phyloP scores from a whole-genome alignment of 306 rosid species.

The Corylus americana region DNA sequence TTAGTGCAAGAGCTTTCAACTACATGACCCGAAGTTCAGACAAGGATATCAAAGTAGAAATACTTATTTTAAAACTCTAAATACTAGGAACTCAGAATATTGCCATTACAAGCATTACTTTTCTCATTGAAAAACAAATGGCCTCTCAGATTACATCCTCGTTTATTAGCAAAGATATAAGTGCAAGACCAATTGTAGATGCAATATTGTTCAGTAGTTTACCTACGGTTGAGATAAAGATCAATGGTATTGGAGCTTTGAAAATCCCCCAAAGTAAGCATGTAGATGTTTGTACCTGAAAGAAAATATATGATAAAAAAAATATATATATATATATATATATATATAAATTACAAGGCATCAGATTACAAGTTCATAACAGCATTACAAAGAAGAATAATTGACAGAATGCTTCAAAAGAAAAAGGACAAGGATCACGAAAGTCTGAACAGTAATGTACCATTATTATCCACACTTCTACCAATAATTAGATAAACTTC shows the following conservation, averaged over 20 bases:
- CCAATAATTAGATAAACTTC: background rate
- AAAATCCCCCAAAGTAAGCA: conserved; percentile 85
- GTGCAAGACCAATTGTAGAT: background rate
- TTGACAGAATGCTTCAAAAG: background rate
- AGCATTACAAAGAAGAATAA: background rate
- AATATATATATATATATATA: conserved; percentile 15
- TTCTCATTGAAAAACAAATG: background rate
- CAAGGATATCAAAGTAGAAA: background rate
- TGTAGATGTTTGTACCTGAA: conserved; percentile 82
- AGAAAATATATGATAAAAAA: conserved; percentile 17
- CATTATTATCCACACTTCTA: background rate
- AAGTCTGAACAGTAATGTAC: background rate
- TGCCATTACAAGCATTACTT: background rate
- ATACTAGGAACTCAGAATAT: background rate
- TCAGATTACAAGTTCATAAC: conserved; percentile 7
- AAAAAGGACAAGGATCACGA: background rate
- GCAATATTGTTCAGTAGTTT: conserved; percentile 20
- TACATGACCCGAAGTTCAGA: background rate
- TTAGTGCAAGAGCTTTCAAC: no score
- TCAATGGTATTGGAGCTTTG: conserved; percentile 90
- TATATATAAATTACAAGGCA: background rate
- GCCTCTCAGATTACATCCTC: background rate
- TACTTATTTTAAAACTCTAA: background rate
- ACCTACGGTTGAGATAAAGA: conserved; percentile 92
- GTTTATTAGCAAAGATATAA: background rate